Evolutionary conservation across 352 stramenopile species (phyloP), one percentile per base, ranked within the genome.

Genomic region (Phytophthora syringae): DNA sequence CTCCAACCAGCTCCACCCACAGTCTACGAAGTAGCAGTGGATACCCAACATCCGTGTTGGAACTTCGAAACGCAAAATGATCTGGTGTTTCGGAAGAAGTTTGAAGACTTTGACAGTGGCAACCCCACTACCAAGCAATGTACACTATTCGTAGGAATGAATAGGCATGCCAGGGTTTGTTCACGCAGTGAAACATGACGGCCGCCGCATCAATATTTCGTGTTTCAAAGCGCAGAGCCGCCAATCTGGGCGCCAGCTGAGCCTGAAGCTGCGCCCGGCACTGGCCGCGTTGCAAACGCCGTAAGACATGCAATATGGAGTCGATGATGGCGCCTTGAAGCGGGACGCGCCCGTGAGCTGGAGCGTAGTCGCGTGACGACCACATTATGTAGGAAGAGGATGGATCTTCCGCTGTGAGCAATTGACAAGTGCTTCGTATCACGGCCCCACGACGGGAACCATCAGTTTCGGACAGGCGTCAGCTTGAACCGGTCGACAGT

Each of bases 321-420:
- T 25, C 13, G 47, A 40, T 53, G 21, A 10, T 10, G 43, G 43
- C 42, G 21, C n/a, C 13, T 12, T 32, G 27, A 32, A 9, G 27
- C 27, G 27, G 27, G 27, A 32, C 27, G 42, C 42, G 42, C 24
- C 34, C 34, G 13, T 42, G 34, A 20, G 34, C 34, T 42, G 4
- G 13, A 42, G 34, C 34, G 5, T 42, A 10, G 6, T 32, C 24
- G 37, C 42, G 27, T 67, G 59, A 60, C 49, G 40, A 60, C 42
- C 57, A n/a, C n/a, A n/a, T n/a, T n/a, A n/a, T n/a, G n/a, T n/a
- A n/a, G n/a, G n/a, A 57, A 63, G 36, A 24, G 39, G 34, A 57
- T 47, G 37, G 57, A 65, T 58, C 57, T 52, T 59, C 34, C 40
- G 15, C 15, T 21, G 53, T 61, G 40, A 61, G 53, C 42, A 61